phyloP scores from a whole-genome alignment of 768 basidiomycete genomes.

The Tulasnella sp. region DNA sequence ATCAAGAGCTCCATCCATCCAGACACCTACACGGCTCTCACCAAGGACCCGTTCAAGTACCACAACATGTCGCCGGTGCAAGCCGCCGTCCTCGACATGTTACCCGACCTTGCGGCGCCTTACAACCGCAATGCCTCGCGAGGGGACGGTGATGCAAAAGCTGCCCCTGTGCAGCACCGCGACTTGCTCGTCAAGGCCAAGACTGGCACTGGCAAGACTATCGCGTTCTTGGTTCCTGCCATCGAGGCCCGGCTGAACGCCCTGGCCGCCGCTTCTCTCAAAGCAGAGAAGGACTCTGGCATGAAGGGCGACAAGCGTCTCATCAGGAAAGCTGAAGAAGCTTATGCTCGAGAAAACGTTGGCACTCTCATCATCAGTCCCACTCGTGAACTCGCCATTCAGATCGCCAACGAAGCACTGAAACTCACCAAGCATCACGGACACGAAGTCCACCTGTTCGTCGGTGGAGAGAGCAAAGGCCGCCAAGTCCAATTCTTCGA shows the following conservation, averaged over 20 bases:
- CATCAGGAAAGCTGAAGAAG: slow-evolving; percentile 22
- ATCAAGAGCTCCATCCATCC: slow-evolving; percentile 26
- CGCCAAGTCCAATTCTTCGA: slow-evolving; percentile 59
- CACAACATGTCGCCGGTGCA: slow-evolving; percentile 73
- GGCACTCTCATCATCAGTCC: slow-evolving; percentile 79
- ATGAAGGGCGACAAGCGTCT: slow-evolving; percentile 26
- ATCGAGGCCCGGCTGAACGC: slow-evolving; percentile 61
- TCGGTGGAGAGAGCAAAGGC: slow-evolving; percentile 61
- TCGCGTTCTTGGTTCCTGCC: slow-evolving; percentile 79
- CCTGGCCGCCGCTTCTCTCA: slow-evolving; percentile 36
- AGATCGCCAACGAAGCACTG: slow-evolving; percentile 75
- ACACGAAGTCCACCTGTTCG: slow-evolving; percentile 60
- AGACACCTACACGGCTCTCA: slow-evolving; percentile 46
- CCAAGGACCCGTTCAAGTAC: slow-evolving; percentile 50
- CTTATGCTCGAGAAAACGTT: slow-evolving; percentile 37
- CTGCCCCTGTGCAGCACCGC: slow-evolving; percentile 24
- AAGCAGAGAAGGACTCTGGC: slow-evolving; percentile 35
- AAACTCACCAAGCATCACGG: slow-evolving; percentile 53
- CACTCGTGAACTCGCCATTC: slow-evolving; percentile 80
- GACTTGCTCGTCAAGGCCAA: slow-evolving; percentile 81
- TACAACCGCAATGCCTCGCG: slow-evolving; percentile 27
- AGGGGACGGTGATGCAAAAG: slow-evolving; percentile 18
- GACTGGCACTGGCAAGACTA: slow-evolving; percentile 83
- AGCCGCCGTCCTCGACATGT: slow-evolving; percentile 57
- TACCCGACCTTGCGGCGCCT: slow-evolving; percentile 56